phyloP scores from a whole-genome alignment of 2,329 filamentous ascomycete species.

The Calcarisporium arbuscula region DNA sequence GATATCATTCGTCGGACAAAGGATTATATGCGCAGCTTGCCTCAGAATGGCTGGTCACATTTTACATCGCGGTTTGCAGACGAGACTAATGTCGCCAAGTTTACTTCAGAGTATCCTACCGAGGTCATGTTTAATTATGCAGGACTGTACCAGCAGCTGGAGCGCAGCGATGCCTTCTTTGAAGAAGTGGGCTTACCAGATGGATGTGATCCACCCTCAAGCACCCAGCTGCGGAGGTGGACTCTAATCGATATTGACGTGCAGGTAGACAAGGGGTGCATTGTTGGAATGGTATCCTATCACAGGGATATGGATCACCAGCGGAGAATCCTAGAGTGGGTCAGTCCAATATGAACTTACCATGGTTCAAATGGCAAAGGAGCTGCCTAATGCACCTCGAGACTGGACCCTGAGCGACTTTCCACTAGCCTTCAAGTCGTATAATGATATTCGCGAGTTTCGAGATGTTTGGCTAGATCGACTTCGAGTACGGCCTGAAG shows the following conservation, averaged over 20 bases:
- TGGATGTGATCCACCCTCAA: constrained; percentile 1
- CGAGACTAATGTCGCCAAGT: constrained; percentile 17
- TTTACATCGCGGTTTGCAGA: constrained; percentile 12
- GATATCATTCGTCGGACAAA: constrained; percentile 13
- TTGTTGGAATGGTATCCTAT: background rate
- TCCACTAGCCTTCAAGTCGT: constrained; percentile 13
- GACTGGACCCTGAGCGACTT: constrained; percentile 19
- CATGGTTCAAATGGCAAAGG: constrained; percentile 1
- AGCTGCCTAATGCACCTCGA: background rate
- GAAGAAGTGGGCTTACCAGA: background rate
- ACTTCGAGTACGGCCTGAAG: background rate
- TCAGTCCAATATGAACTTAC: constrained; percentile 1
- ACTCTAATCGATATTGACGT: background rate
- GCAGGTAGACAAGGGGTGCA: background rate
- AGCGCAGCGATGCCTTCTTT: constrained; percentile 3
- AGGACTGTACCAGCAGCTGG: constrained; percentile 18
- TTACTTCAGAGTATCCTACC: constrained; percentile 26
- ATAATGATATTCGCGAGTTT: constrained; percentile 7
- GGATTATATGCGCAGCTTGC: constrained; percentile 12
- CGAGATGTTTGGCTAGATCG: background rate
- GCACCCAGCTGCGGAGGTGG: background rate
- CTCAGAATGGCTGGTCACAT: constrained; percentile 13
- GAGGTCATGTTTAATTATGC: constrained; percentile 19
- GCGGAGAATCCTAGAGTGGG: background rate
- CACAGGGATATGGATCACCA: background rate